Percentiles rank a stretch among this genome's conserved stretches.
These are phyloP conservation scores for Saturnispora bothae DNA, from an alignment of 805 yeast species.

Conservation along the genomic window DNA sequence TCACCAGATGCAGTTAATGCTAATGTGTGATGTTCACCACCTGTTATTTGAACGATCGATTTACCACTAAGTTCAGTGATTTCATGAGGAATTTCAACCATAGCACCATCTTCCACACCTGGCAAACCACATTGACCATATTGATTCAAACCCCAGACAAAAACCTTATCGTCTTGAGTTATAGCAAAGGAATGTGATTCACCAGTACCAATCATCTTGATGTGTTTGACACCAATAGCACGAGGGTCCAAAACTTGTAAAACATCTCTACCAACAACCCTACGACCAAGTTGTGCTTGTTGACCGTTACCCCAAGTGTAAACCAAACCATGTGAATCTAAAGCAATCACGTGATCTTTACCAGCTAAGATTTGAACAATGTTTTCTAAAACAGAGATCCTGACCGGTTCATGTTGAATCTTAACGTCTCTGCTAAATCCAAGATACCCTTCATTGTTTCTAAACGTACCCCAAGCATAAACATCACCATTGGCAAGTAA, in stretches of 20 bases:
- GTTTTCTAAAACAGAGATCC: conserved; percentile 48
- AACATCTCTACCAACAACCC: conserved; percentile 69
- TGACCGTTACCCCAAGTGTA: conserved; percentile 98
- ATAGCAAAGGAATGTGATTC: conserved; percentile 95
- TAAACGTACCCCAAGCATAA: conserved; percentile 96
- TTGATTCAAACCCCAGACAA: conserved; percentile 94
- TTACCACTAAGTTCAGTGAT: conserved; percentile 55
- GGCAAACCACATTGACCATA: conserved; percentile 91
- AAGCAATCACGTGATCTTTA: conserved; percentile 80
- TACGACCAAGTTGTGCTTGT: conserved; percentile 84
- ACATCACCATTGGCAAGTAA: conserved; percentile 75
- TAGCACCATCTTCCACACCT: conserved; percentile 75
- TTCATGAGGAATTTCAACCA: conserved; percentile 66
- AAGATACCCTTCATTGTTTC: conserved; percentile 83
- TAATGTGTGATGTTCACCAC: conserved; percentile 91
- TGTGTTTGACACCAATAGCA: conserved; percentile 70
- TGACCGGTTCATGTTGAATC: conserved; percentile 59
- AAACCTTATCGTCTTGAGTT: conserved; percentile 56
- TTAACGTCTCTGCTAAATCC: conserved; percentile 63
- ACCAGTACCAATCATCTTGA: conserved; percentile 79
- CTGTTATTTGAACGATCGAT: conserved; percentile 54
- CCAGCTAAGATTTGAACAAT: conserved; percentile 84
- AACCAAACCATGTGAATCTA: conserved; percentile 77
- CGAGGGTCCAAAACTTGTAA: conserved; percentile 68
- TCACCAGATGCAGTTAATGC: conserved; percentile 67